Conservation (phyloP, 1,284 basidiomycete genomes). For the Chalciporus sp. region DNA sequence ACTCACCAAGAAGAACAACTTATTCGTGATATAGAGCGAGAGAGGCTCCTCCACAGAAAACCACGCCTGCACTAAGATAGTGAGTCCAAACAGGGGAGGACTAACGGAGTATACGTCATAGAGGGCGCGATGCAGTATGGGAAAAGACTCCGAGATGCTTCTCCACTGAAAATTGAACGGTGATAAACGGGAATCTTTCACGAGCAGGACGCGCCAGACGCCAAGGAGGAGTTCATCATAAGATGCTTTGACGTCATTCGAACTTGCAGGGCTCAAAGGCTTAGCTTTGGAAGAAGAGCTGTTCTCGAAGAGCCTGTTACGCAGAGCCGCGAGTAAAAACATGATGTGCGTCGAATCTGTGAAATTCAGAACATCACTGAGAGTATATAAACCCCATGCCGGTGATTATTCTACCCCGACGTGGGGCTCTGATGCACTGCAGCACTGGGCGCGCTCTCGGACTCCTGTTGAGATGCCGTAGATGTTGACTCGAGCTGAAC, state of each 20-base stretch:
- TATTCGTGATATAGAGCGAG: constrained; percentile 26
- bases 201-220: constrained; percentile 27
- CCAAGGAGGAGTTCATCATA: constrained; percentile 25
- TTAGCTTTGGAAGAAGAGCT: not conserved
- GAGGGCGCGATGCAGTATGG: constrained; percentile 19
- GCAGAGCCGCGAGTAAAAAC: not conserved
- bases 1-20: constrained; percentile 24
- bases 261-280: not conserved
- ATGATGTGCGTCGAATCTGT: too few species aligned
- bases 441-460: too few species aligned
- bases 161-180: constrained; percentile 14
- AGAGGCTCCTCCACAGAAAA: constrained; percentile 20
- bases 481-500: too few species aligned
- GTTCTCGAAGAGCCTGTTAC: not conserved
- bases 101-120: constrained; percentile 24
- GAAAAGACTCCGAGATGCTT: not conserved
- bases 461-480: too few species aligned
- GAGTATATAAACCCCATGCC: too few species aligned
- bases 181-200: constrained; percentile 9
- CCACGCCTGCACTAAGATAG: constrained; percentile 21
- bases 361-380: too few species aligned
- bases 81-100: constrained; percentile 22
- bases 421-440: too few species aligned
- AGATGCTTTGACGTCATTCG: constrained; percentile 3
- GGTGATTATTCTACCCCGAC: too few species aligned